Evolutionary conservation across 257 asterid species (phyloP), one percentile per base, ranked within the genome.

Genomic region (Solanum ossicruentum): DNA sequence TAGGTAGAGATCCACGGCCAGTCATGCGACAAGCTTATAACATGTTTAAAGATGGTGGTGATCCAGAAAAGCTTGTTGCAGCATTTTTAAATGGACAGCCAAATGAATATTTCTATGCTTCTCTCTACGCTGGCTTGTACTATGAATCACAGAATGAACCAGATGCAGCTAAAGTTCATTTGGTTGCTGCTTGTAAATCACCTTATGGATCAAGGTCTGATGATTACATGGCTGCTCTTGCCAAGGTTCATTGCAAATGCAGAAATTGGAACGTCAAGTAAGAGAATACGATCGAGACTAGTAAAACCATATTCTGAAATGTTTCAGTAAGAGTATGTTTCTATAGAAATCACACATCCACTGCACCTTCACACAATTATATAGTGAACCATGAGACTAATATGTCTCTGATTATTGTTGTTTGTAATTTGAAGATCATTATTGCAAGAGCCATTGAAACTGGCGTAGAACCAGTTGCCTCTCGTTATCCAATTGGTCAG

Each of bases 151-250:
- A 93, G 98, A 91, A 87, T 12, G 88, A 92, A 75, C 41, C 90
- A 10, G 97, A 92, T 84, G 94, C 87, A 70, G 95, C 98, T 60
- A 90, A 94, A 90, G 80, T 82, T 70, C 95, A 94, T 89, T 28
- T 95, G 21, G 57, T 90, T 17, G 96, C 93, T 45, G 93, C 99
- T 43, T 89, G 94, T 84, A 92, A 88, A 91, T 94, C 98, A 66
- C 89, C 91, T 72, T 95, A 94, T 72, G 98, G 98, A 83, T 91
- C 89, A 84, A 94, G 98, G 98, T 94, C 15, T 9, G 98, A 93
- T 81, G 97, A 95, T 86, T 95, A 92, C 88, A 95, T 95, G 98
- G 97, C 95, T 81, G 82, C 97, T 12, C 96, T 95, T 61, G 95
- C 98, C 78, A 93, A 92, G 91, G 97, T 95, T 87, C 99, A 94